These are phyloP conservation scores for Pecoramyces ruminantium DNA, from an alignment of 192 early-diverging fungal species.

Conservation along the genomic window DNA sequence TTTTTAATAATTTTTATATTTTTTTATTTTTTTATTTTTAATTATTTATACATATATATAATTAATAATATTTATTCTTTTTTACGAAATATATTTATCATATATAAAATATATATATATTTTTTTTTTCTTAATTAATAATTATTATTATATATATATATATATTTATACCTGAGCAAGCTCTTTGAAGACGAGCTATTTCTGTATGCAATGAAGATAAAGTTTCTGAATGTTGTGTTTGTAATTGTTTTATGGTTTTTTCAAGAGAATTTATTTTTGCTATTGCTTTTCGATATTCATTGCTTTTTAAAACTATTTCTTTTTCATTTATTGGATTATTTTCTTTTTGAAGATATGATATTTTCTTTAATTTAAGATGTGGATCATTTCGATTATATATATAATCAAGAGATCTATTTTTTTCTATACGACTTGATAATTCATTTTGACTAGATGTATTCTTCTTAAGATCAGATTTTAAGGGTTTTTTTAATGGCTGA, in stretches of 20 bases:
- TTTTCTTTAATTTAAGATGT: background rate
- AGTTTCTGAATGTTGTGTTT: background rate
- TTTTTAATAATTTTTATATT: too few relatives aligned
- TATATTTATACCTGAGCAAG: background rate
- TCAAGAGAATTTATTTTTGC: background rate
- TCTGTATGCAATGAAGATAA: background rate
- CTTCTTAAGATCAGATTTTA: background rate
- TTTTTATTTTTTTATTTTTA: too few relatives aligned
- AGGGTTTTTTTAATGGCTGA: background rate
- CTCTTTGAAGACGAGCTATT: background rate
- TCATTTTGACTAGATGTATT: background rate
- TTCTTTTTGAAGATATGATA: background rate
- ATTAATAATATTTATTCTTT: too few relatives aligned
- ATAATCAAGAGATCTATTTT: background rate
- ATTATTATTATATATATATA: background rate
- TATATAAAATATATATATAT: too few relatives aligned
- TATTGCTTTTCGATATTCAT: background rate
- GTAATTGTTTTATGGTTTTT: background rate
- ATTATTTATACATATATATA: too few relatives aligned
- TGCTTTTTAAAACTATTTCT: background rate
- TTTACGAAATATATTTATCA: too few relatives aligned
- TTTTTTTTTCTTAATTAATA: too few relatives aligned
- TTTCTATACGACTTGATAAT: background rate
- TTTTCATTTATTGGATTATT: background rate
- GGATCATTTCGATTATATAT: background rate